Conservation (phyloP, 2,329 filamentous ascomycete species). For the Xylaria polymorpha region DNA sequence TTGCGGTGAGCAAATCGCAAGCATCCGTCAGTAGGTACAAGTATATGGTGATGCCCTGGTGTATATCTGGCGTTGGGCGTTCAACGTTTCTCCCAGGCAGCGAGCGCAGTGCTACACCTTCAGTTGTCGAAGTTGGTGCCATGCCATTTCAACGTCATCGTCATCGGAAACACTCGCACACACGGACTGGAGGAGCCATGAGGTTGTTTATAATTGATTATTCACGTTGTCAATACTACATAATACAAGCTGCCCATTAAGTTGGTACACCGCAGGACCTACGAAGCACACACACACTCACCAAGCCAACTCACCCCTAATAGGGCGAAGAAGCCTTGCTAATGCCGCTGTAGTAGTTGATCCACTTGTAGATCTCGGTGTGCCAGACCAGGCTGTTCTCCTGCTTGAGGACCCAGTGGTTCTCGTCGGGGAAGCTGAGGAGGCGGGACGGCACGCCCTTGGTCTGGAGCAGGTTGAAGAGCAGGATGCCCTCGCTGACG, state of each 20-base stretch:
- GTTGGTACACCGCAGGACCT: background rate
- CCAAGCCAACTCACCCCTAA: conserved; percentile 27
- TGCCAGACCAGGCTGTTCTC: conserved; percentile 79
- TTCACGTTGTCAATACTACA: conserved; percentile 24
- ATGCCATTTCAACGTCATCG: conserved; percentile 21
- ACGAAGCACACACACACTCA: background rate
- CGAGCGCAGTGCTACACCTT: background rate
- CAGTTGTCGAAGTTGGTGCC: background rate
- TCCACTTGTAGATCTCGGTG: conserved; percentile 74
- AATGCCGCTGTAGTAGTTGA: conserved; percentile 65
- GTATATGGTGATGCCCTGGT: background rate
- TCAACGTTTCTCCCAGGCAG: background rate
- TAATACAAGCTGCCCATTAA: conserved; percentile 14
- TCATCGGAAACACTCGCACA: background rate
- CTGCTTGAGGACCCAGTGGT: conserved; percentile 76
- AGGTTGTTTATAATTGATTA: conserved; percentile 18
- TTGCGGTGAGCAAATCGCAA: background rate
- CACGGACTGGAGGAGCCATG: background rate
- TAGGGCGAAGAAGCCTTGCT: conserved; percentile 48
- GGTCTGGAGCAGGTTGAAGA: conserved; percentile 76
- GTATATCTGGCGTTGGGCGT: conserved; percentile 7
- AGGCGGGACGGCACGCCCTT: conserved; percentile 73
- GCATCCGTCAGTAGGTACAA: background rate
- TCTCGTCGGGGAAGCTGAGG: conserved; percentile 77
- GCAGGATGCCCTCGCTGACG: conserved; percentile 73